Evolutionary conservation across 164 flowering plant species (phyloP).

Genomic region (Magnolia kwangsiensis): DNA sequence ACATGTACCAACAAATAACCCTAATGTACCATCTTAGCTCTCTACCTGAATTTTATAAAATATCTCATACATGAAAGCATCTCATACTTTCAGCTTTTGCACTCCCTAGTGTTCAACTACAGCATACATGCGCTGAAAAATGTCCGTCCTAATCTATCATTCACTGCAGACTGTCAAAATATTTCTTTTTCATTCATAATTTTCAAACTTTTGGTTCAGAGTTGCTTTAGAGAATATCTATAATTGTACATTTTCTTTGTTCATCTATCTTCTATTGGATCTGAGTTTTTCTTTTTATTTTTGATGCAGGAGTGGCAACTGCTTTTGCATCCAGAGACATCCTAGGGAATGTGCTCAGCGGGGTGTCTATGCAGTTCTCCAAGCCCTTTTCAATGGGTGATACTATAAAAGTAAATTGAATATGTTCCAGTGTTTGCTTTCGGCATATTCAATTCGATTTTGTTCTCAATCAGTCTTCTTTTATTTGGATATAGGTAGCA

Average conservation of each 20-base stretch:
- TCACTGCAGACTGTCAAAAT: too few species aligned
- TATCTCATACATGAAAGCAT: too few species aligned
- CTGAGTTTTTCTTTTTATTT: constrained; percentile 8
- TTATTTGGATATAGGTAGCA: background rate
- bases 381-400: constrained; percentile 90
- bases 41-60: too few species aligned
- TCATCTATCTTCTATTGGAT: background rate
- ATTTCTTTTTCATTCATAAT: background rate
- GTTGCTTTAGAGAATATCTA: background rate
- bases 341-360: constrained; percentile 91
- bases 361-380: constrained; percentile 79
- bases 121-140: background rate
- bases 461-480: background rate
- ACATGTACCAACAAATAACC: too few species aligned
- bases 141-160: background rate
- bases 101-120: too few species aligned
- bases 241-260: background rate
- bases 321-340: constrained; percentile 93
- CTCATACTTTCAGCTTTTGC: too few species aligned
- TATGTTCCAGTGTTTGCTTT: background rate
- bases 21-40: too few species aligned
- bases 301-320: constrained; percentile 81
- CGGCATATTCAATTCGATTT: background rate
- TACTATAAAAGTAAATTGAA: constrained; percentile 66
- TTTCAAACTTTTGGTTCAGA: background rate